These are phyloP conservation scores for Somion occarium DNA, from an alignment of 1,284 basidiomycete genomes.

Conservation along the genomic window DNA sequence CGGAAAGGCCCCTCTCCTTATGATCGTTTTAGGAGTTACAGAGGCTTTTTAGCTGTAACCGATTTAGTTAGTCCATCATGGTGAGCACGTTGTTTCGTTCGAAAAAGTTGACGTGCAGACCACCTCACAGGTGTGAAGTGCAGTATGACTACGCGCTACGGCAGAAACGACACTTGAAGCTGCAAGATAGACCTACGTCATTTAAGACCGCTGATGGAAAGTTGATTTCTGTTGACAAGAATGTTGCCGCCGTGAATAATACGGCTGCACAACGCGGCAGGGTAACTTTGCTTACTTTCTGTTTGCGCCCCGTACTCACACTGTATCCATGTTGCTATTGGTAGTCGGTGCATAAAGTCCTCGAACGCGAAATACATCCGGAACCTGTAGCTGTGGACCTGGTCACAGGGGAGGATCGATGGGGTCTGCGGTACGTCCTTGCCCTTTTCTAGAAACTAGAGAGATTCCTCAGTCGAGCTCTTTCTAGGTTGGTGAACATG, in stretches of 20 bases:
- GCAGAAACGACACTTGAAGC: slow-evolving; percentile 48
- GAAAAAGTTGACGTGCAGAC: background rate
- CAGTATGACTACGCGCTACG: slow-evolving; percentile 74
- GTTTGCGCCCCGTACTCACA: background rate
- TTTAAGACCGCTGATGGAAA: slow-evolving; percentile 66
- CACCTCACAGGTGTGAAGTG: slow-evolving; percentile 59
- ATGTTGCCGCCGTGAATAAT: slow-evolving; percentile 59
- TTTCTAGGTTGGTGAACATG: slow-evolving; percentile 58
- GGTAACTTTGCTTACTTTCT: slow-evolving; percentile 35
- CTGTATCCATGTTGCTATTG: background rate
- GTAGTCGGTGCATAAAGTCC: slow-evolving; percentile 70
- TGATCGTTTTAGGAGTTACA: background rate
- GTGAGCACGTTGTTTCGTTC: slow-evolving; percentile 31
- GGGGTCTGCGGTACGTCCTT: slow-evolving; percentile 57
- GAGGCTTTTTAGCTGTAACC: slow-evolving; percentile 32
- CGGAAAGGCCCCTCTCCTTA: background rate
- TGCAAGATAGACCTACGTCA: slow-evolving; percentile 50
- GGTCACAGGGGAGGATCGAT: slow-evolving; percentile 59
- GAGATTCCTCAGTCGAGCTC: slow-evolving; percentile 1
- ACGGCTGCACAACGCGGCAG: slow-evolving; percentile 52
- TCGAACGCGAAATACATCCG: slow-evolving; percentile 73
- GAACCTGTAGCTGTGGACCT: slow-evolving; percentile 49
- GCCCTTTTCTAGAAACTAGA: background rate
- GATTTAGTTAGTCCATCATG: slow-evolving; percentile 49
- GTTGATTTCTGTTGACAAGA: slow-evolving; percentile 55